Percentiles rank a stretch among this genome's conserved stretches.
Conservation (phyloP, 2,329 filamentous ascomycete species). For the Apiospora hydei region DNA sequence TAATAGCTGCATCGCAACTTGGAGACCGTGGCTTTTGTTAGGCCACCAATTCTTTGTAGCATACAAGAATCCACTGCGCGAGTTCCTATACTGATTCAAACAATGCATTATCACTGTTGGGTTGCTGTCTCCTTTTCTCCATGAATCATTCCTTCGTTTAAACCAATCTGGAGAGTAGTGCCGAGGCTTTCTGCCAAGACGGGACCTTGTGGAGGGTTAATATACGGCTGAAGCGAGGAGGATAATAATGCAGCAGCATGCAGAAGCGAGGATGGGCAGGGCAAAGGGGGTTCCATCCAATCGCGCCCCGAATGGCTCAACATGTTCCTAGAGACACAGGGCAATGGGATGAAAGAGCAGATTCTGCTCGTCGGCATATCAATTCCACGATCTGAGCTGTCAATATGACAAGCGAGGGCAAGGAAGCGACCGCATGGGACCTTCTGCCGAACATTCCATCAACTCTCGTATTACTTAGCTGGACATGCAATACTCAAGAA, state of each 20-base stretch:
- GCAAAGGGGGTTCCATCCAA: background rate
- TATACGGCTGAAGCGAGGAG: slow-evolving; percentile 21
- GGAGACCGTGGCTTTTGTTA: background rate
- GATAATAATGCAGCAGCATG: slow-evolving; percentile 11
- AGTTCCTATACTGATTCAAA: background rate
- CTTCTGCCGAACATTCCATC: background rate
- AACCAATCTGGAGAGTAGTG: background rate
- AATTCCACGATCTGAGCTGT: slow-evolving; percentile 7
- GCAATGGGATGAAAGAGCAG: background rate
- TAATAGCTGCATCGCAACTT: background rate
- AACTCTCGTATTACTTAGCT: background rate
- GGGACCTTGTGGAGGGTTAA: slow-evolving; percentile 1
- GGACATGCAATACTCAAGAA: background rate
- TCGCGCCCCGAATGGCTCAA: background rate
- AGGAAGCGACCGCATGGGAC: background rate
- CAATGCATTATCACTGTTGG: background rate
- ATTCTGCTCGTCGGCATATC: slow-evolving; percentile 12
- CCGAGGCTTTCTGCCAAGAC: background rate
- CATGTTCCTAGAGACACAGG: background rate
- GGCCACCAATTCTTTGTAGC: background rate
- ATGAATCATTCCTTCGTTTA: background rate
- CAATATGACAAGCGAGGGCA: background rate
- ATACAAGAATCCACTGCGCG: background rate
- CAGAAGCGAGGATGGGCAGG: slow-evolving; percentile 10
- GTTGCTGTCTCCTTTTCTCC: background rate